Evolutionary conservation across 306 rosid genomes (phyloP), one percentile per base, ranked within the genome.

Genomic region (Corylus avellana): DNA sequence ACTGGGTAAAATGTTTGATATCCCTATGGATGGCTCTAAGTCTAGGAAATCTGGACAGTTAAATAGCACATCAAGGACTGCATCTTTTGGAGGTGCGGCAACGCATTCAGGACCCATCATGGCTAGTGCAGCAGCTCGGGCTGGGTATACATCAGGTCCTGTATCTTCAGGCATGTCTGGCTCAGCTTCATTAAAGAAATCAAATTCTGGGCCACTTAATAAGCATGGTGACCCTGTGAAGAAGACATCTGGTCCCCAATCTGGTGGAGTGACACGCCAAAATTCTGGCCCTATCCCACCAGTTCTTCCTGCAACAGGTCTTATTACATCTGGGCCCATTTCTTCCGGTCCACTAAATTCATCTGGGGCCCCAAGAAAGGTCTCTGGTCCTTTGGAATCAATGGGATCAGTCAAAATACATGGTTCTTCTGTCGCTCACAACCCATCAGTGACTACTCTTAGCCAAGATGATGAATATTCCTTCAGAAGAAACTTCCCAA

Each of bases 291-390:
- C 97, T 70, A 89, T 95, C 59, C 91, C 98, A 57, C 98, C 98
- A 0, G 91, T 84, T 84, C 98, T 95, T 77, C 99, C 98, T 58
- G 77, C 99, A 4, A 95, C 99, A 27, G 99, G 99, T 48, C 92
- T 95, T 61, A 95, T 95, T 69, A 95, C 99, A 63, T 95, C 99
- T 4, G 98, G 99, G 11, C 97, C 99, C 25, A 93, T 92, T 75
- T 83, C 97, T 37, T 92, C 99, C 16, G 99, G 99, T 56, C 98
- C 97, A 1, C 83, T 95, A 48, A 95, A 90, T 84, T 93, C 98
- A 13, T 92, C 99, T n/a, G 99, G 99, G 72, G 98, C 98, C 57
- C 99, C 97, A 25, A 87, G 99, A 85, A 95, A 95, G 89, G 96
- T 93, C 51, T 95, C 99, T 51, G 99, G 98, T 59, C 98, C 97